Percentiles rank a stretch among this genome's conserved stretches.
These are phyloP conservation scores for Eutrema yunnanense DNA, from an alignment of 345 rosid genomes.

Conservation along the genomic window DNA sequence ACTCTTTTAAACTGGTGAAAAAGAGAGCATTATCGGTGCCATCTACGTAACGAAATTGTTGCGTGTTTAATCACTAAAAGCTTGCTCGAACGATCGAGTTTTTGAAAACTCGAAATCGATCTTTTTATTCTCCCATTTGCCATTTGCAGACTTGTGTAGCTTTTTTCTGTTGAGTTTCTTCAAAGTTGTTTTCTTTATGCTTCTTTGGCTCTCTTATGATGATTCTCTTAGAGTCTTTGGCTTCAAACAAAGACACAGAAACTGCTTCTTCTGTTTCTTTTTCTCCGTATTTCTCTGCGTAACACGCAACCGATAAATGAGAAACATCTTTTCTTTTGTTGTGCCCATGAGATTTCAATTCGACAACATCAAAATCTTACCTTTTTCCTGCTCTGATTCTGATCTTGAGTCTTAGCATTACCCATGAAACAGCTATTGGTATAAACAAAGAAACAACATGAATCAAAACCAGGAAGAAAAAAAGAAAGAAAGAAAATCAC, in stretches of 20 bases:
- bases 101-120: conserved; percentile 1
- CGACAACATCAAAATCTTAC: not conserved
- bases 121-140: conserved; percentile 14
- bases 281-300: conserved; percentile 11
- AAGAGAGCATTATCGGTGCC: conserved; percentile 18
- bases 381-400: conserved; percentile 14
- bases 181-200: not conserved
- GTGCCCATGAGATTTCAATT: not conserved
- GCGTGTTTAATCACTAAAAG: conserved; percentile 14
- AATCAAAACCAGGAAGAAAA: conserved; percentile 1
- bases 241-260: conserved; percentile 25
- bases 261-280: conserved; percentile 22
- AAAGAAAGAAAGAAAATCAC: not conserved
- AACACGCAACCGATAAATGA: not conserved
- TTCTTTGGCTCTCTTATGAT: not conserved
- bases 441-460: not conserved
- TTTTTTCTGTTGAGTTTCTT: not conserved
- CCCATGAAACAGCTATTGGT: conserved; percentile 16
- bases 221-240: conserved; percentile 21
- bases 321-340: not conserved
- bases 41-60: conserved; percentile 7
- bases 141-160: not conserved
- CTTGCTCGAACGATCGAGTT: not conserved
- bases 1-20: conserved; percentile 17
- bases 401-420: conserved; percentile 18